A percentile compares a stretch with the other conserved stretches of the same genome.
phyloP scores from a whole-genome alignment of 2,329 filamentous ascomycete species.

The Penicillium sp. region DNA sequence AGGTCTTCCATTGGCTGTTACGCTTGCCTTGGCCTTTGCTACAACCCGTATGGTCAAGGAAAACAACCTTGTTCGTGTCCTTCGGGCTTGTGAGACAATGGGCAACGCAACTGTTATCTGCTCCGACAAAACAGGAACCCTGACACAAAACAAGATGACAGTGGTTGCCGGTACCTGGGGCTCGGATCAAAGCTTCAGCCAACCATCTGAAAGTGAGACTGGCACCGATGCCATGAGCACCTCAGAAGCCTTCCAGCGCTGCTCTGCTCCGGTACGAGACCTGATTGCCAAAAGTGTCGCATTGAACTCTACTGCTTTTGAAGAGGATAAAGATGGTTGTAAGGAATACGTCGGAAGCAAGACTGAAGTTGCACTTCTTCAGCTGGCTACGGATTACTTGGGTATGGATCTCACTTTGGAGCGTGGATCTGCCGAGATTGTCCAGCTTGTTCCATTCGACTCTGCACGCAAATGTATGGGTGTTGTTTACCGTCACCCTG shows the following conservation, averaged over 20 bases:
- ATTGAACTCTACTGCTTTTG: conserved; percentile 68
- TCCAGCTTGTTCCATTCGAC: conserved; percentile 73
- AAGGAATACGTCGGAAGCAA: conserved; percentile 72
- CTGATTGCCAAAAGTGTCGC: conserved; percentile 44
- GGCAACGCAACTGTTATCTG: conserved; percentile 77
- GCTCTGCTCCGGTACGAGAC: conserved; percentile 33
- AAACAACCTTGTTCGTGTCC: conserved; percentile 72
- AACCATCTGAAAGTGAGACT: conserved; percentile 28
- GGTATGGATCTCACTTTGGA: conserved; percentile 66
- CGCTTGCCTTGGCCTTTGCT: conserved; percentile 71
- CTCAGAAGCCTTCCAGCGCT: conserved; percentile 30
- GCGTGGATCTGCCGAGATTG: conserved; percentile 57
- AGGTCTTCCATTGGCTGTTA: conserved; percentile 74
- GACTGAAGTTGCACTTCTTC: conserved; percentile 72
- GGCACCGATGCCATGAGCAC: conserved; percentile 17
- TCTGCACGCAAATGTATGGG: conserved; percentile 69
- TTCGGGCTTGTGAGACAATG: conserved; percentile 79
- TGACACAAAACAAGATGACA: conserved; percentile 74
- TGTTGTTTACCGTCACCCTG: conserved; percentile 42
- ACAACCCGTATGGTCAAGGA: conserved; percentile 75
- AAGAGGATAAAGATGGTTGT: conserved; percentile 67
- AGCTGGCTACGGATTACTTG: conserved; percentile 64
- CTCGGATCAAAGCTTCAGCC: conserved; percentile 55
- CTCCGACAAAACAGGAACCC: conserved; percentile 74
- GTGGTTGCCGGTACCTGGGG: conserved; percentile 71